Conservation (phyloP, 345 rosid species). For the Streptanthus diversifolius region DNA sequence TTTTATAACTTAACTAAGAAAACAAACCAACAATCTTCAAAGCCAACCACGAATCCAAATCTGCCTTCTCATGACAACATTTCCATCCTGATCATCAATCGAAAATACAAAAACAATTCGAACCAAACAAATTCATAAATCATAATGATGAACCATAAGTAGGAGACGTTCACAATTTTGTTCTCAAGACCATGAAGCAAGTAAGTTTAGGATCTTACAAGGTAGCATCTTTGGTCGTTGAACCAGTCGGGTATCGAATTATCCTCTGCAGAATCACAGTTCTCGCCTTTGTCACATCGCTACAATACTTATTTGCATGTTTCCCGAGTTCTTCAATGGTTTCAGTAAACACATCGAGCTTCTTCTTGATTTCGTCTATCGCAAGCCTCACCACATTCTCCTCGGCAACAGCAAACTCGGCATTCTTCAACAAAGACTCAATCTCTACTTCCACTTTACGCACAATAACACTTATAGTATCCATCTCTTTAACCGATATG, state of each 20-base stretch:
- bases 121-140: not conserved
- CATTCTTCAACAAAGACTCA: conserved; percentile 45
- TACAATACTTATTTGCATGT: conserved; percentile 64
- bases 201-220: conserved; percentile 6
- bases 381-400: conserved; percentile 58
- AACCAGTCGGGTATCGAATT: conserved; percentile 37
- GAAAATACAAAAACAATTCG: not conserved
- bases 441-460: conserved; percentile 50
- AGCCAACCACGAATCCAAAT: not conserved
- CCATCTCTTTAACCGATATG: conserved; percentile 62
- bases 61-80: conserved; percentile 15
- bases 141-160: too few relatives aligned
- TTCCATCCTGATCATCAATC: conserved; percentile 24
- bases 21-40: conserved; percentile 27
- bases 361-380: conserved; percentile 79
- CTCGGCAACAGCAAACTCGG: conserved; percentile 48
- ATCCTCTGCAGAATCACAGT: conserved; percentile 63
- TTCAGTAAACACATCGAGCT: conserved; percentile 50
- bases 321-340: conserved; percentile 54
- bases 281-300: conserved; percentile 68
- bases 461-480: conserved; percentile 54
- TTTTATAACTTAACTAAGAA: not conserved
- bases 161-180: not conserved
- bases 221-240: conserved; percentile 31
- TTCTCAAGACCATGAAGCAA: not conserved